These are phyloP conservation scores for Fusarium acutatum DNA, from an alignment of 2,329 filamentous ascomycete species.

Conservation along the genomic window DNA sequence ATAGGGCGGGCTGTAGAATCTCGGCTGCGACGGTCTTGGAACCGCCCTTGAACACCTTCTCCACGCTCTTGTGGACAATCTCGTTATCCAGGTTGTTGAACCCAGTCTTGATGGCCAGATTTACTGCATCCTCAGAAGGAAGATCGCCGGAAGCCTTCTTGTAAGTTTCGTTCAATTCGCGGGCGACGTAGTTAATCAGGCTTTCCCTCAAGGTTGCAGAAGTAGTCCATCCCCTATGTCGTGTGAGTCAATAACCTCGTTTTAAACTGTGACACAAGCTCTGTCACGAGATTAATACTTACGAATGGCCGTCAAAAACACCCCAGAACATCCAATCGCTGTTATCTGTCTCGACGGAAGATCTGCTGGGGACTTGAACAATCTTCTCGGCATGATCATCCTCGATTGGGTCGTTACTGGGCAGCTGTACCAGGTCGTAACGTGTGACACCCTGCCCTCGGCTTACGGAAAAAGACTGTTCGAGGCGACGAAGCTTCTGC, in stretches of 20 bases:
- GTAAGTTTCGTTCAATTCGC: slow-evolving; percentile 92
- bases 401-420: slow-evolving; percentile 97
- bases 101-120: slow-evolving; percentile 89
- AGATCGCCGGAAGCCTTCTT: slow-evolving; percentile 70
- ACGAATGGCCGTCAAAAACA: slow-evolving; percentile 97
- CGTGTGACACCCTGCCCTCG: slow-evolving; percentile 90
- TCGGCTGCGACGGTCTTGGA: slow-evolving; percentile 93
- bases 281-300: slow-evolving; percentile 47
- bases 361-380: slow-evolving; percentile 80
- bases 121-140: slow-evolving; percentile 82
- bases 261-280: not conserved
- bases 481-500: slow-evolving; percentile 84
- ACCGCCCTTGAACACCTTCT: slow-evolving; percentile 88
- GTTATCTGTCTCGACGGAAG: slow-evolving; percentile 56
- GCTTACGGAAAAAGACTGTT: slow-evolving; percentile 91
- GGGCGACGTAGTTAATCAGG: slow-evolving; percentile 89
- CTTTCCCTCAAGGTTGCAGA: slow-evolving; percentile 94
- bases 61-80: slow-evolving; percentile 91
- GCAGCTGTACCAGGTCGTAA: slow-evolving; percentile 93
- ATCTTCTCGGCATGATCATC: slow-evolving; percentile 99
- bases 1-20: slow-evolving; percentile 88
- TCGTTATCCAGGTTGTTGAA: slow-evolving; percentile 91
- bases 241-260: slow-evolving; percentile 8
- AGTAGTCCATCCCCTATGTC: slow-evolving; percentile 88
- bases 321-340: slow-evolving; percentile 99